These are phyloP conservation scores for Ophiocordyceps unilateralis DNA, from an alignment of 2,329 filamentous ascomycete species.

Conservation along the genomic window DNA sequence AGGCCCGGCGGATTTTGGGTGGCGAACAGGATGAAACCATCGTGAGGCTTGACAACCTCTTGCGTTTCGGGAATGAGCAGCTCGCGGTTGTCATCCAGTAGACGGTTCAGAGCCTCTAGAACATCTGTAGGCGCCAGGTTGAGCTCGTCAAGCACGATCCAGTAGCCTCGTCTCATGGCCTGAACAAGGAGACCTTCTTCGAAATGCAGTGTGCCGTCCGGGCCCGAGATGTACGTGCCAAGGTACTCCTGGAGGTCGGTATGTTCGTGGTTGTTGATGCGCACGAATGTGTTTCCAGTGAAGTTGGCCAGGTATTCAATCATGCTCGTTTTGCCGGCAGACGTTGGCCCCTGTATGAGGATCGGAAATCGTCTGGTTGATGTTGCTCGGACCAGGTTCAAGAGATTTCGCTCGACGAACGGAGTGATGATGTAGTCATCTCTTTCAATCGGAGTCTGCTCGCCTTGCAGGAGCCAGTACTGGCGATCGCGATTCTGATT, in stretches of 20 bases:
- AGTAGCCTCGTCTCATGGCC: conserved; percentile 81
- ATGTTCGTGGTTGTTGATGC: conserved; percentile 99
- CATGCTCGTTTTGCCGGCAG: conserved; percentile 97
- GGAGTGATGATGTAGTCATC: conserved; percentile 91
- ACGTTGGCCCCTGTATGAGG: conserved; percentile 89
- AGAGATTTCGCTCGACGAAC: conserved; percentile 84
- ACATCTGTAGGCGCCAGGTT: conserved; percentile 96
- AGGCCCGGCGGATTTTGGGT: conserved; percentile 93
- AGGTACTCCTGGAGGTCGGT: conserved; percentile 97
- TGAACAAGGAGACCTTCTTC: conserved; percentile 90
- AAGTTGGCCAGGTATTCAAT: conserved; percentile 95
- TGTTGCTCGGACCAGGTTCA: conserved; percentile 84
- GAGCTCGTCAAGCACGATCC: conserved; percentile 95
- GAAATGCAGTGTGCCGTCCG: conserved; percentile 72
- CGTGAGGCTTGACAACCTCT: conserved; percentile 77
- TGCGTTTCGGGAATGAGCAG: conserved; percentile 93
- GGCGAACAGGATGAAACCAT: conserved; percentile 94
- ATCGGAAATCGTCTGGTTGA: conserved; percentile 88
- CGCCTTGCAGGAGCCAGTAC: conserved; percentile 78
- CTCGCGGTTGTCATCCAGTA: conserved; percentile 92
- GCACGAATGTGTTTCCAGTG: conserved; percentile 90
- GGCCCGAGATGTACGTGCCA: conserved; percentile 77
- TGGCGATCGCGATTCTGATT: conserved; percentile 48
- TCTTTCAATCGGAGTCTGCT: conserved; percentile 45
- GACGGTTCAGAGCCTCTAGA: conserved; percentile 82